Conservation (phyloP, 768 basidiomycete genomes). For the Tricholoma bakamatsutake region DNA sequence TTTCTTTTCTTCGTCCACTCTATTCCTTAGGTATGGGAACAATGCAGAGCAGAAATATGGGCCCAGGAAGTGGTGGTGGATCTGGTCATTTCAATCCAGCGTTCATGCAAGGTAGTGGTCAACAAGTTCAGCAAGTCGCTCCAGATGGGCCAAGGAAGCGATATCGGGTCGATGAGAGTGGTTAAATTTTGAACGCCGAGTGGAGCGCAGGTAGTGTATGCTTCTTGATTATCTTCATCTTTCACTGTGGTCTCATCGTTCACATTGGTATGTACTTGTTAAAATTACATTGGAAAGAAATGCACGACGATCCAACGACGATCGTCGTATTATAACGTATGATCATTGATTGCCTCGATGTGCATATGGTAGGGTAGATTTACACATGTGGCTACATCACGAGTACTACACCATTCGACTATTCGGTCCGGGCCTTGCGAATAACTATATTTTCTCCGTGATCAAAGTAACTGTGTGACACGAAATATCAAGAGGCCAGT, state of each 20-base stretch:
- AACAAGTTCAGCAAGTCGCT: constrained; percentile 13
- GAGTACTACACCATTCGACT: too few relatives aligned
- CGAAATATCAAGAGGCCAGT: too few relatives aligned
- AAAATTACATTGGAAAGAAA: neutral
- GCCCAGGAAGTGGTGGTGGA: constrained; percentile 36
- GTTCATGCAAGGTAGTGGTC: constrained; percentile 52
- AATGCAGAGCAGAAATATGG: constrained; percentile 38
- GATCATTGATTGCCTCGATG: too few relatives aligned
- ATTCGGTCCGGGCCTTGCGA: too few relatives aligned
- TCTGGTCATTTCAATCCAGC: constrained; percentile 73
- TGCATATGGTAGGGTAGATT: too few relatives aligned
- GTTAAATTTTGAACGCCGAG: constrained; percentile 13
- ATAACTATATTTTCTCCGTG: too few relatives aligned
- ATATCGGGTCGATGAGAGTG: constrained; percentile 44
- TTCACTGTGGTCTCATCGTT: neutral
- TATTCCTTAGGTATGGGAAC: constrained; percentile 44
- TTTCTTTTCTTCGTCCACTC: constrained; percentile 8
- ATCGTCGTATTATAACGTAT: too few relatives aligned
- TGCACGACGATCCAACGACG: too few relatives aligned
- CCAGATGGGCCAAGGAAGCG: constrained; percentile 11
- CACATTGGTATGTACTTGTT: neutral
- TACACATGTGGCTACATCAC: too few relatives aligned
- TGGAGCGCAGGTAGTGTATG: neutral
- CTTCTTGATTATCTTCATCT: neutral
- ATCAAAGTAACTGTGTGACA: too few relatives aligned